Conservation (phyloP, 805 yeast genomes). For the Starmerella khaoyaiensis region DNA sequence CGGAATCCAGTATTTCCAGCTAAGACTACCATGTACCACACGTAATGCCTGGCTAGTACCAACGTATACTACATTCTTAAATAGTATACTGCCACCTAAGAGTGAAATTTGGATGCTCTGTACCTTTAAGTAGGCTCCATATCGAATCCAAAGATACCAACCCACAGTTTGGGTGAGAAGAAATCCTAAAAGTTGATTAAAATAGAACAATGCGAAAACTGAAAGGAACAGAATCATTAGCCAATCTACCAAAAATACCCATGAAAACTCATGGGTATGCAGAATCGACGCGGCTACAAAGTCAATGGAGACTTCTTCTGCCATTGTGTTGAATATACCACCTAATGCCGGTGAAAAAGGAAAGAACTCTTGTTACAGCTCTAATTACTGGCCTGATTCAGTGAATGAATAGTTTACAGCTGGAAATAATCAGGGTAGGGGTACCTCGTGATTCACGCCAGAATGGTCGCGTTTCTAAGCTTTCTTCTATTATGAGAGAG, state of each 20-base stretch:
- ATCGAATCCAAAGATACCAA: constrained; percentile 50
- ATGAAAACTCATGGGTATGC: constrained; percentile 30
- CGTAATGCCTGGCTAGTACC: constrained; percentile 64
- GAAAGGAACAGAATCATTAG: constrained; percentile 49
- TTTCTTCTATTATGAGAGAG: no score
- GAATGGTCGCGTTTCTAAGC: no score
- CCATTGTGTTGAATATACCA: constrained; percentile 9
- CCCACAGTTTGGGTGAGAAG: constrained; percentile 40
- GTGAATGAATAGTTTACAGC: no score
- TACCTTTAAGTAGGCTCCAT: constrained; percentile 45
- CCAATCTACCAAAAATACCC: constrained; percentile 85
- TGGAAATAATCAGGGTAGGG: no score
- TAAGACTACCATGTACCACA: constrained; percentile 55
- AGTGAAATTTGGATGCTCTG: constrained; percentile 67
- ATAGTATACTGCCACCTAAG: constrained; percentile 69
- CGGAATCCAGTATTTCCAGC: constrained; percentile 85
- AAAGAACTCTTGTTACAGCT: no score
- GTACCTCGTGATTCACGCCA: no score
- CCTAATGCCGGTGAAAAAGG: no score
- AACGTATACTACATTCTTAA: constrained; percentile 60
- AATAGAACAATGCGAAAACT: constrained; percentile 56
- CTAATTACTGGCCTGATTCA: no score
- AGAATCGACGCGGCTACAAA: constrained; percentile 23
- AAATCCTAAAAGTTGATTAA: constrained; percentile 58
- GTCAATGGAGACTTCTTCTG: constrained; percentile 10